phyloP scores from a whole-genome alignment of 208 protist species.

The Vickermania spadyakhi region DNA sequence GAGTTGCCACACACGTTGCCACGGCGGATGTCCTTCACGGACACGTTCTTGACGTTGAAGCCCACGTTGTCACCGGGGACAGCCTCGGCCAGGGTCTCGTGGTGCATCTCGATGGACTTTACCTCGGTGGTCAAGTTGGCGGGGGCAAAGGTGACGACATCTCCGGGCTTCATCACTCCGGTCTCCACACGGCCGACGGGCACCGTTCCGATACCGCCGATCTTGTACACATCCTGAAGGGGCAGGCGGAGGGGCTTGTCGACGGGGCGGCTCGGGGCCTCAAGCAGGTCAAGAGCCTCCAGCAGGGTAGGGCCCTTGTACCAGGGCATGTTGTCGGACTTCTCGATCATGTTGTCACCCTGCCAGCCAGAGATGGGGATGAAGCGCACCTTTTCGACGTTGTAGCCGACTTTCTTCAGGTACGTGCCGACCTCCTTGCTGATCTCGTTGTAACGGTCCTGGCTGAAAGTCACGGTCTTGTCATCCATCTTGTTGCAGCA shows the following conservation, averaged over 20 bases:
- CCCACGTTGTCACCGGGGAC: conserved; percentile 91
- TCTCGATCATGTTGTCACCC: conserved; percentile 91
- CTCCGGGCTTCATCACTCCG: conserved; percentile 82
- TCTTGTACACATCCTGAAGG: conserved; percentile 93
- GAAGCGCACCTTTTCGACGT: conserved; percentile 85
- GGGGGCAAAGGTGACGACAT: conserved; percentile 85
- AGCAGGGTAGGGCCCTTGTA: conserved; percentile 90
- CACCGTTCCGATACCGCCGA: conserved; percentile 84
- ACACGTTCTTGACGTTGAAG: conserved; percentile 93
- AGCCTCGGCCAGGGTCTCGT: conserved; percentile 62
- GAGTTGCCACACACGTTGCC: conserved; percentile 83
- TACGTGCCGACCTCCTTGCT: conserved; percentile 92
- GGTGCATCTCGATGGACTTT: conserved; percentile 90
- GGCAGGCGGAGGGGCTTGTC: conserved; percentile 90
- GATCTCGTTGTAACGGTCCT: conserved; percentile 96
- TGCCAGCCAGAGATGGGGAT: conserved; percentile 95
- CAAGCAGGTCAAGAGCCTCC: conserved; percentile 83
- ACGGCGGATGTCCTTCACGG: conserved; percentile 51
- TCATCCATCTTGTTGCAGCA: conserved; percentile 99
- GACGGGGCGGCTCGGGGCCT: conserved; percentile 69
- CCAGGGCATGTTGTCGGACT: conserved; percentile 83
- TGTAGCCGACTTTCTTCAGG: conserved; percentile 93
- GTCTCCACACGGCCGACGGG: conserved; percentile 95
- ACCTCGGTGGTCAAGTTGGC: conserved; percentile 63
- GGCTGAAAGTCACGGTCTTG: conserved; percentile 91